Conservation (phyloP, 2,329 filamentous ascomycete genomes). For the Escovopsis sp. region DNA sequence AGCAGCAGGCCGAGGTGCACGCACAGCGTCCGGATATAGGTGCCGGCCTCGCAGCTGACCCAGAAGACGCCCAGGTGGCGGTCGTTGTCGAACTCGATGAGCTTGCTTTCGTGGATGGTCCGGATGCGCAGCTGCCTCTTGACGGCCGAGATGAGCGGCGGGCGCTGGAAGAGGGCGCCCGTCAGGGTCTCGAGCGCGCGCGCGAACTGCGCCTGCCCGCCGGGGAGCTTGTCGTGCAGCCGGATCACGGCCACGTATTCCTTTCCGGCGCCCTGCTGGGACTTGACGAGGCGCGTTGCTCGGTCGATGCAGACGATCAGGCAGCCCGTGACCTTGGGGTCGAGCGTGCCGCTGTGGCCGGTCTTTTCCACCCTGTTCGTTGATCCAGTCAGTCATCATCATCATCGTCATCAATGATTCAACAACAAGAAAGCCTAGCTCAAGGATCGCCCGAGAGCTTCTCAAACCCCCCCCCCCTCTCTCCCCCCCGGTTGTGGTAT, state of each 20-base stretch:
- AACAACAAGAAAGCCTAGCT: no score
- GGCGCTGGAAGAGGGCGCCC: constrained; percentile 81
- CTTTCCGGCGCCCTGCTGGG: constrained; percentile 96
- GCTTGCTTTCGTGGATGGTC: constrained; percentile 93
- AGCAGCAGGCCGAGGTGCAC: constrained; percentile 69
- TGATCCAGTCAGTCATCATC: no score
- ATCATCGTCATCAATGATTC: no score
- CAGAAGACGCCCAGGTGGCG: constrained; percentile 96
- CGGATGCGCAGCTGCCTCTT: constrained; percentile 97
- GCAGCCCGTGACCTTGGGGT: constrained; percentile 95
- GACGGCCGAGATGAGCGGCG: constrained; percentile 92
- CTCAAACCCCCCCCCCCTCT: no score
- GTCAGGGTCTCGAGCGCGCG: constrained; percentile 91
- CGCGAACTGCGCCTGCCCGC: constrained; percentile 82
- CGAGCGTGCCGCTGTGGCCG: constrained; percentile 93
- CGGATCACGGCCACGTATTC: constrained; percentile 95
- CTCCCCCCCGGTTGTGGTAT: no score
- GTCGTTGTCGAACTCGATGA: constrained; percentile 97
- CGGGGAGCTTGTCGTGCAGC: constrained; percentile 87
- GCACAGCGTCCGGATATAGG: constrained; percentile 96
- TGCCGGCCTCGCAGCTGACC: constrained; percentile 95
- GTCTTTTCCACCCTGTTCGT: constrained; percentile 58
- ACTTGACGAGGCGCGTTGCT: constrained; percentile 94
- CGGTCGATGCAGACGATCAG: constrained; percentile 92
- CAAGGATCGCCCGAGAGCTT: no score